These are phyloP conservation scores for Mastigamoeba balamuthi DNA, from an alignment of 78 protist species.

Conservation along the genomic window DNA sequence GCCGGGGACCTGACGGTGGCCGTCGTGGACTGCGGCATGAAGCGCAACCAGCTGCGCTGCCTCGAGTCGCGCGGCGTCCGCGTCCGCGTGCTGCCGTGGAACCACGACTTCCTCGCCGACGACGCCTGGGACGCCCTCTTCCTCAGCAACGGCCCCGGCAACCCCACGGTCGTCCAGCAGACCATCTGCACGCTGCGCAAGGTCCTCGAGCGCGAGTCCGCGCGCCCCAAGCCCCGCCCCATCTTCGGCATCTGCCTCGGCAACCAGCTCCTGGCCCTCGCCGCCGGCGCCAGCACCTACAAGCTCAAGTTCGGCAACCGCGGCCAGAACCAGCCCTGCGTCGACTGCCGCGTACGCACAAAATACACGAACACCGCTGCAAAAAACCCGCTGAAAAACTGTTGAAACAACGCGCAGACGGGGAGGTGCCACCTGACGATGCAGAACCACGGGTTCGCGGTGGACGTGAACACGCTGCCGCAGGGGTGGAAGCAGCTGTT, in stretches of 20 bases:
- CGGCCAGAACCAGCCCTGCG: slow-evolving; percentile 92
- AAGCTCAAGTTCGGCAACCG: slow-evolving; percentile 93
- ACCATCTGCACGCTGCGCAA: slow-evolving; percentile 59
- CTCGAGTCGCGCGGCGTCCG: slow-evolving; percentile 66
- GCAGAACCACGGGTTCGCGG: slow-evolving; percentile 88
- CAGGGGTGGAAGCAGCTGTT: slow-evolving; percentile 73
- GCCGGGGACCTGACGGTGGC: slow-evolving; percentile 40
- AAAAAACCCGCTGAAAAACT: slow-evolving; percentile 8
- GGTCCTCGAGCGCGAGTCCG: slow-evolving; percentile 32
- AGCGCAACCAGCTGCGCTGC: slow-evolving; percentile 76
- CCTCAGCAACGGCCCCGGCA: slow-evolving; percentile 92
- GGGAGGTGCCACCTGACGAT: slow-evolving; percentile 77
- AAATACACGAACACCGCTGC: too few species aligned
- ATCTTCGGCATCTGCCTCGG: slow-evolving; percentile 93
- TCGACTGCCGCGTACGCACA: too few species aligned
- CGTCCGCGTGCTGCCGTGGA: slow-evolving; percentile 90
- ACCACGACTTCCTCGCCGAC: slow-evolving; percentile 60
- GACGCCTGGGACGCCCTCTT: slow-evolving; percentile 79
- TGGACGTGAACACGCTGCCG: slow-evolving; percentile 75
- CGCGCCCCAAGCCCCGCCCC: slow-evolving; percentile 26
- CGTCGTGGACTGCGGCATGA: slow-evolving; percentile 92
- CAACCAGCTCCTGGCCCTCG: slow-evolving; percentile 82
- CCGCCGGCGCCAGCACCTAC: slow-evolving; percentile 81
- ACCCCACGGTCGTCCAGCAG: slow-evolving; percentile 52
- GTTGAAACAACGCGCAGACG: slow-evolving; percentile 12